Evolutionary conservation across 192 early-diverging fungal species (phyloP).

Genomic region (Gorgonomyces haynaldii): DNA sequence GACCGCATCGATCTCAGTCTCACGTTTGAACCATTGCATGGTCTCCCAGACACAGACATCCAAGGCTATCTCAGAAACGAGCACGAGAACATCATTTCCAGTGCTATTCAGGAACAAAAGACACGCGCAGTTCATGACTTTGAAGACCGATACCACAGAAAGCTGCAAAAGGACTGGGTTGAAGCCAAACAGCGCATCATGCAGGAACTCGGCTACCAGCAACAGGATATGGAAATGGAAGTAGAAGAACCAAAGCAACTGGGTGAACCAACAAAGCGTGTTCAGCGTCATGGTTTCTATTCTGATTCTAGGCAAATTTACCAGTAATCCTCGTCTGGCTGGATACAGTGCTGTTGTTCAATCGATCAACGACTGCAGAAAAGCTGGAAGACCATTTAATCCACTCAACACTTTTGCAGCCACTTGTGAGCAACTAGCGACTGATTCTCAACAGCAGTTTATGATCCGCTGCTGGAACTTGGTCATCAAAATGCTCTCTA

Average conservation of each 20-base stretch:
- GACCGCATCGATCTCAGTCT: constrained; percentile 55
- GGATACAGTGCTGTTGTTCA: constrained; percentile 1
- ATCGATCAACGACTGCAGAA: too few relatives aligned
- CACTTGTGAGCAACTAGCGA: too few relatives aligned
- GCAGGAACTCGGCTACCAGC: constrained; percentile 67
- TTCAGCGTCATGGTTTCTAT: too few relatives aligned
- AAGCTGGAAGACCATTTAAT: too few relatives aligned
- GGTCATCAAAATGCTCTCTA: constrained; percentile 14
- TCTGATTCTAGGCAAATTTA: not conserved
- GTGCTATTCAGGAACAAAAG: constrained; percentile 53
- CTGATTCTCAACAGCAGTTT: constrained; percentile 5
- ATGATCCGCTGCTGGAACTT: constrained; percentile 21
- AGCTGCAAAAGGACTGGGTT: constrained; percentile 61
- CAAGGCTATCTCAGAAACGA: constrained; percentile 64
- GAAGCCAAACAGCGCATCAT: constrained; percentile 59
- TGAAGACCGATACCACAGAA: constrained; percentile 44
- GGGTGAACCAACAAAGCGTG: too few relatives aligned
- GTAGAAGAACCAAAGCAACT: too few relatives aligned
- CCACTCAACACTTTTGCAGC: too few relatives aligned
- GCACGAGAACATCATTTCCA: constrained; percentile 65
- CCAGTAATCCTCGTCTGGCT: not conserved
- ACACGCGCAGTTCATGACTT: constrained; percentile 52
- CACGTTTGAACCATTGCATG: constrained; percentile 64
- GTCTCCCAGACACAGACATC: constrained; percentile 69
- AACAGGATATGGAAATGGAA: not conserved